Evolutionary conservation across 192 early-diverging fungal genomes (phyloP).

Genomic region (Funneliformis geosporum): DNA sequence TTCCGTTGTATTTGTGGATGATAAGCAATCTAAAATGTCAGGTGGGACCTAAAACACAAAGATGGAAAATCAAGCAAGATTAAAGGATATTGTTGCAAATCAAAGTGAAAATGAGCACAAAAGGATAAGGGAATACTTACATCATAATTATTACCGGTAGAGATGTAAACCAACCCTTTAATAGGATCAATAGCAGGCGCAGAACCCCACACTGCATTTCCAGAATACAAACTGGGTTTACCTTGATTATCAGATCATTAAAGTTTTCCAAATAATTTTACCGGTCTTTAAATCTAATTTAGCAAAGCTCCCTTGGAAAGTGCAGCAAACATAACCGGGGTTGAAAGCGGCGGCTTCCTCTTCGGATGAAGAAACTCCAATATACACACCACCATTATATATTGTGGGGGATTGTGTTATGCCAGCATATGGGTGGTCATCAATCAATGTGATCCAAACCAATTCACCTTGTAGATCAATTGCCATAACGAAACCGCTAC

Average conservation of each 20-base stretch:
- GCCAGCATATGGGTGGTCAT: neutral
- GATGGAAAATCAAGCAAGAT: neutral
- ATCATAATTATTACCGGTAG: neutral
- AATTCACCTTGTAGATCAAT: neutral
- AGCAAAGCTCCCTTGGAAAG: neutral
- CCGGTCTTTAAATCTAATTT: neutral
- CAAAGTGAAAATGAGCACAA: too few species aligned
- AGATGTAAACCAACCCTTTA: neutral
- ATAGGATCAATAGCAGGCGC: neutral
- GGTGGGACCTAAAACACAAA: neutral
- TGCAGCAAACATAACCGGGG: neutral
- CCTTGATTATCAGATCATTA: neutral
- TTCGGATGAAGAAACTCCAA: neutral
- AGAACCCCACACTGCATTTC: neutral
- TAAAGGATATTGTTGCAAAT: too few species aligned
- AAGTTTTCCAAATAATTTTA: neutral
- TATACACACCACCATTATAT: neutral
- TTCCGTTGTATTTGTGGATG: neutral
- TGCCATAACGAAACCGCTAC: neutral
- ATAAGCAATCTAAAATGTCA: neutral
- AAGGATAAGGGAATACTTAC: neutral
- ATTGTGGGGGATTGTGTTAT: neutral
- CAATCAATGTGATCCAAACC: neutral
- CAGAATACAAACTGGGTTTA: neutral
- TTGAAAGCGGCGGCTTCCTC: neutral